phyloP scores from a whole-genome alignment of 345 rosid species.

The Rhodamnia argentea region DNA sequence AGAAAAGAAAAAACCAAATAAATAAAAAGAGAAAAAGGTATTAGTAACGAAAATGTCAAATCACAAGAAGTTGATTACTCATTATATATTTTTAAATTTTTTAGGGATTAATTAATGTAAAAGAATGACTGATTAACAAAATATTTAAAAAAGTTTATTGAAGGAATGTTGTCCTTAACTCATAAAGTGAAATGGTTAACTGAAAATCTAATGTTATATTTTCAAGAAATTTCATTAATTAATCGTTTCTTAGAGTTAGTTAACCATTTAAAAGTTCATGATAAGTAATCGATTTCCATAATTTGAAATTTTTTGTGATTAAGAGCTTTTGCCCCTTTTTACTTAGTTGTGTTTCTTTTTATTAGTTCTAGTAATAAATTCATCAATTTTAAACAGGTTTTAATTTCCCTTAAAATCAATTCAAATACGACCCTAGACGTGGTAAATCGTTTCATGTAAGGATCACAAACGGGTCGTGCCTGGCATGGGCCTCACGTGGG shows the following conservation, averaged over 20 bases:
- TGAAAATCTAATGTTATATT: background rate
- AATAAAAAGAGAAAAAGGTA: background rate
- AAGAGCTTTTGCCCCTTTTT: background rate
- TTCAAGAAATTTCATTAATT: background rate
- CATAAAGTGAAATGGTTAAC: no score
- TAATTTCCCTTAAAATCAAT: background rate
- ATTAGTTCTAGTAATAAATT: background rate
- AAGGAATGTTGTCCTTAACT: background rate
- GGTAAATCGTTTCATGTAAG: background rate
- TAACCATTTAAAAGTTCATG: background rate
- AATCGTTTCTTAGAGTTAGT: background rate
- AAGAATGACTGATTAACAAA: background rate
- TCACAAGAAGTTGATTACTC: background rate
- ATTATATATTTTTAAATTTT: background rate
- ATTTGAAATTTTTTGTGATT: background rate
- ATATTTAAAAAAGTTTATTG: background rate
- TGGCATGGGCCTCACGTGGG: background rate
- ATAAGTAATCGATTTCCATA: background rate
- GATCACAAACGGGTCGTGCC: background rate
- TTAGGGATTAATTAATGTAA: background rate
- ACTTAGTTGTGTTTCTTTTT: background rate
- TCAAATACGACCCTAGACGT: background rate
- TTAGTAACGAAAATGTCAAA: background rate
- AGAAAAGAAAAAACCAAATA: background rate
- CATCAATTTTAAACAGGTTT: background rate